Evolutionary conservation across 1,284 basidiomycete species (phyloP), one percentile per base, ranked within the genome.

Genomic region (Naganishia sp.): DNA sequence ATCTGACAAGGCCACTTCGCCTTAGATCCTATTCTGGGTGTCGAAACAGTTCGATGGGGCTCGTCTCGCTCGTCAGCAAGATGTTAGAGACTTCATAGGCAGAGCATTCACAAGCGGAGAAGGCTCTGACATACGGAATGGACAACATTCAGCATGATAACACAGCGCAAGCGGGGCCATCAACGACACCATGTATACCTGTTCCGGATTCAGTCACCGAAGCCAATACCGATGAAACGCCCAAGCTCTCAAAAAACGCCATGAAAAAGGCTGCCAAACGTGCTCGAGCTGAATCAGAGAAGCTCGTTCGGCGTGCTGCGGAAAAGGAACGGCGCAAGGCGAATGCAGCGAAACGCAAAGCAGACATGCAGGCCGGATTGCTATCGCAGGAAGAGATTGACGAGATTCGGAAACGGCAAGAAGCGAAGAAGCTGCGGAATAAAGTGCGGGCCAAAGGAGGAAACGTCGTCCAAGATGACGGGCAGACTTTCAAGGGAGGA

Each of bases 181-280:
- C 61, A 21, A 42, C 51, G 31, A 9, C 42, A 15, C 35, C 35
- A 13, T 3, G 7, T 13, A 9, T 39, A 10, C 35, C 3, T 13
- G 35, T 13, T 6, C 10, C 35, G 7, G 35, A 13, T 13, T 17
- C 61, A 28, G 21, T 9, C 15, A 1, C 17, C 42, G 61, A 45
- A 13, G 25, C 31, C 17, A 60, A 64, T 31, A 15, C 63, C 21
- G 56, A 58, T 17, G 49, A 62, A 21, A 53, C 55, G 4, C 52
- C 68, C 13, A 32, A 65, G 13, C 82, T 88, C 68, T 91, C 90
- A 50, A 94, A 94, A 77, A 90, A 86, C 21, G 90, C 90, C 0
- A 84, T 86, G 73, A 94, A 94, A 77, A 88, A 86, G 72, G 85
- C 86, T 2, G 86, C 86, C 5, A 89, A 85, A 73, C 84, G 85